phyloP scores from a whole-genome alignment of 768 basidiomycete genomes.

The Kwoniella bestiolae region DNA sequence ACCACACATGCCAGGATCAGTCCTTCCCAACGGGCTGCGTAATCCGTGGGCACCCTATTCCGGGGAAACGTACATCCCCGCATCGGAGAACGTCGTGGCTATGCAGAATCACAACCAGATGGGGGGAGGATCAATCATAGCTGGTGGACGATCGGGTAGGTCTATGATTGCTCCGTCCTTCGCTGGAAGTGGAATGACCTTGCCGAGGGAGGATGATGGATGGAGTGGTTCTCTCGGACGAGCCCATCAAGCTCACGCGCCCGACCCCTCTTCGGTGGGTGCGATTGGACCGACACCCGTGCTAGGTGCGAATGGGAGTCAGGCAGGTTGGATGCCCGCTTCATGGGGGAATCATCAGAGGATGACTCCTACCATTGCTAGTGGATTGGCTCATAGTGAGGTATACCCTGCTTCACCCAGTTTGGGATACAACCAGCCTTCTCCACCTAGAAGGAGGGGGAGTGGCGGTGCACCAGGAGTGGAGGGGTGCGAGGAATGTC shows the following conservation, averaged over 20 bases:
- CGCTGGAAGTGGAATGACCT: conserved; percentile 6
- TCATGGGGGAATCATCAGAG: conserved; percentile 34
- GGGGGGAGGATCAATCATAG: neutral
- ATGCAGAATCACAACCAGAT: neutral
- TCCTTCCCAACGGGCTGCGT: conserved; percentile 38
- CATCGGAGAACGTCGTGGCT: conserved; percentile 1
- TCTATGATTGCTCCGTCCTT: neutral
- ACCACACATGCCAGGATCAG: conserved; percentile 1
- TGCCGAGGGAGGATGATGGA: conserved; percentile 37
- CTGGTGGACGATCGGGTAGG: neutral
- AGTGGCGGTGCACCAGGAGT: neutral
- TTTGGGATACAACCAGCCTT: neutral
- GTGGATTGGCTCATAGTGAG: neutral
- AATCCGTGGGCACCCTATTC: conserved; percentile 43
- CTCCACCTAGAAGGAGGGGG: neutral
- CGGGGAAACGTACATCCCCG: conserved; percentile 36
- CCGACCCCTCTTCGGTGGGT: conserved; percentile 39
- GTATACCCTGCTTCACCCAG: neutral
- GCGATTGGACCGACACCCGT: conserved; percentile 10
- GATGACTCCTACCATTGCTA: conserved; percentile 23
- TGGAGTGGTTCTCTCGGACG: conserved; percentile 41
- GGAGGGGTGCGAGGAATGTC: conserved; percentile 3
- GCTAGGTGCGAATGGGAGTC: conserved; percentile 29
- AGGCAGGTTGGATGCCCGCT: conserved; percentile 8
- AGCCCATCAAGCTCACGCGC: conserved; percentile 31